phyloP scores from a whole-genome alignment of 495 filamentous ascomycete species.

The Trichodelitschia bisporula region DNA sequence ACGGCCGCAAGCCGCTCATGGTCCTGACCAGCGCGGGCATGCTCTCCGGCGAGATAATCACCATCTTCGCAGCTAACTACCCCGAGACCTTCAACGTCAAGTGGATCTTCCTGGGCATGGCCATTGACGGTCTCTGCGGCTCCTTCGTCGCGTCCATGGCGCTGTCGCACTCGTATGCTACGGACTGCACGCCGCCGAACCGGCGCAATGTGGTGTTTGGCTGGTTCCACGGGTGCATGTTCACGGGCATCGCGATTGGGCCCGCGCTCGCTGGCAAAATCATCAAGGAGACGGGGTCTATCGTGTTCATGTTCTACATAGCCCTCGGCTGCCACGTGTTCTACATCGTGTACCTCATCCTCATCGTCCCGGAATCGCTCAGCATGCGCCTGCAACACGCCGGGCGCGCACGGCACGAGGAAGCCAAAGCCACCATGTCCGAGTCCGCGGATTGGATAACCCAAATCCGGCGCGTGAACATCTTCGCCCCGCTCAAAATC shows the following conservation, averaged over 20 bases:
- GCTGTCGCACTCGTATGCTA: conserved; percentile 57
- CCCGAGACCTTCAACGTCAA: conserved; percentile 45
- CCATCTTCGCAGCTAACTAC: conserved; percentile 47
- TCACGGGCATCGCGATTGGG: conserved; percentile 62
- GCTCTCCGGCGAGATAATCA: conserved; percentile 44
- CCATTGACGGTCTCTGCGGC: conserved; percentile 61
- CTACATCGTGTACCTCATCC: conserved; percentile 41
- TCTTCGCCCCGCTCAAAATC: conserved; percentile 52
- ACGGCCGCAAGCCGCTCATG: conserved; percentile 53
- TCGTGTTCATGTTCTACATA: conserved; percentile 56
- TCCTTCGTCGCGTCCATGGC: conserved; percentile 70
- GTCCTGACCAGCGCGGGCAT: conserved; percentile 39
- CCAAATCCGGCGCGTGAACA: conserved; percentile 24
- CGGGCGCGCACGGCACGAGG: conserved; percentile 39
- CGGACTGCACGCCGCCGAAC: conserved; percentile 64
- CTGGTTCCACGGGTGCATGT: conserved; percentile 69
- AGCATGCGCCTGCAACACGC: conserved; percentile 35
- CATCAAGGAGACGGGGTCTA: conserved; percentile 38
- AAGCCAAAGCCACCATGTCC: conserved; percentile 9
- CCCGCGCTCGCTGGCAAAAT: conserved; percentile 58
- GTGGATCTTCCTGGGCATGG: conserved; percentile 45
- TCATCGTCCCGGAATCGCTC: conserved; percentile 63
- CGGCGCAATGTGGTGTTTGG: conserved; percentile 68
- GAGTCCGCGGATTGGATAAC: conserved; percentile 16
- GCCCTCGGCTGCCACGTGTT: conserved; percentile 41